Percentiles rank a stretch among this genome's conserved stretches.
Conservation (phyloP, 1,139 yeast genomes). For the Geotrichum fermentans region DNA sequence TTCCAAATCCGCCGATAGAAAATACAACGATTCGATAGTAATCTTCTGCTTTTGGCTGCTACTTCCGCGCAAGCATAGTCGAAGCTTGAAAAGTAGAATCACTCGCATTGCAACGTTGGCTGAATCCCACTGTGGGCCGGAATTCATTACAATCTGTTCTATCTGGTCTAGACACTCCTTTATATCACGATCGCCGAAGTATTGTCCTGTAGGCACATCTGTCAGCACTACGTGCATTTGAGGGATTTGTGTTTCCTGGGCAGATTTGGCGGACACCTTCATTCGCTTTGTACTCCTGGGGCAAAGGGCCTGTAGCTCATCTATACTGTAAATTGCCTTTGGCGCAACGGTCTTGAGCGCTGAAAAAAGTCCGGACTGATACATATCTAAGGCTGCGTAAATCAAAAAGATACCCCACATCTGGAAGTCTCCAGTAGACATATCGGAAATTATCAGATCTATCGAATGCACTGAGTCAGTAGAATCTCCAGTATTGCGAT, state of each 20-base stretch:
- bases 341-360: not conserved
- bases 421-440: not conserved
- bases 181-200: not conserved
- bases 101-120: constrained; percentile 8
- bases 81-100: constrained; percentile 14
- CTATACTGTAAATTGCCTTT: not conserved
- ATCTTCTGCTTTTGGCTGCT: not conserved
- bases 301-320: not conserved
- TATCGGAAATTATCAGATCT: not conserved
- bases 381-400: not conserved
- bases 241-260: no score
- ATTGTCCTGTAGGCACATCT: not conserved
- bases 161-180: not conserved
- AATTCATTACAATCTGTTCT: not conserved
- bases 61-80: constrained; percentile 4
- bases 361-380: not conserved
- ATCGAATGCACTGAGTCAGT: no score
- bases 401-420: not conserved
- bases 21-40: not conserved
- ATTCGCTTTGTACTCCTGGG: no score
- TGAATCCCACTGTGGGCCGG: not conserved
- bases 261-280: no score
- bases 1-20: not conserved
- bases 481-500: no score
- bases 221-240: not conserved